phyloP scores from a whole-genome alignment of 495 filamentous ascomycete species.

The Ramalina intermedia region DNA sequence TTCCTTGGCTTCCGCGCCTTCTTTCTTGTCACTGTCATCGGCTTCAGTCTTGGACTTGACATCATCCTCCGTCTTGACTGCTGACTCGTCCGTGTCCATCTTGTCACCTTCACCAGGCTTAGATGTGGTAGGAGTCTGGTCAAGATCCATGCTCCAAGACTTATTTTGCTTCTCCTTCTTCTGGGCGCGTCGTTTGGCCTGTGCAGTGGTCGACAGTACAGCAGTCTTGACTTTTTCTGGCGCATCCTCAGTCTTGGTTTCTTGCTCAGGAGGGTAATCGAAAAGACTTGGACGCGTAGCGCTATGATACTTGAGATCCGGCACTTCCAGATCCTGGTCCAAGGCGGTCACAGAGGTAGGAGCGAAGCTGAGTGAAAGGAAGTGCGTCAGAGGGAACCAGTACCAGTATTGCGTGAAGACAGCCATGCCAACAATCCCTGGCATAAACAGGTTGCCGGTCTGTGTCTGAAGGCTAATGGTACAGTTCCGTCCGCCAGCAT shows the following conservation, averaged over 20 bases:
- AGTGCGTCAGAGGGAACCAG: conserved; percentile 99
- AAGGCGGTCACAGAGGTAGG: conserved; percentile 91
- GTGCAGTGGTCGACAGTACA: conserved; percentile 88
- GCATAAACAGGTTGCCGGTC: conserved; percentile 95
- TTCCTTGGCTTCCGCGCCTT: conserved; percentile 39
- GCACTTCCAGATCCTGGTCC: conserved; percentile 83
- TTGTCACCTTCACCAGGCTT: conserved; percentile 57
- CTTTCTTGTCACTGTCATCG: conserved; percentile 45
- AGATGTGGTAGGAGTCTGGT: conserved; percentile 59
- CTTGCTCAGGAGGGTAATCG: conserved; percentile 93
- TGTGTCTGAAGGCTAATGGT: conserved; percentile 95
- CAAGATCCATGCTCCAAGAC: conserved; percentile 76
- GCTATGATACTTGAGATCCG: conserved; percentile 92
- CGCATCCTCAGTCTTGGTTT: conserved; percentile 84
- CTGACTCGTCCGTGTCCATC: conserved; percentile 79
- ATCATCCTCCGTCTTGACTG: conserved; percentile 41
- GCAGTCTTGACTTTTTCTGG: conserved; percentile 92
- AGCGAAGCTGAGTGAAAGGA: conserved; percentile 83
- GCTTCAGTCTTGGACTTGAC: conserved; percentile 34
- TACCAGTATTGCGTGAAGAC: conserved; percentile 99
- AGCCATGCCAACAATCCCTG: conserved; percentile 91
- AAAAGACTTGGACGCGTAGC: conserved; percentile 89
- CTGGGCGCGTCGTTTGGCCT: conserved; percentile 83
- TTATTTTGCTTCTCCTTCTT: conserved; percentile 59
- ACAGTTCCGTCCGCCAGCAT: conserved; percentile 96